Evolutionary conservation across 805 yeast species (phyloP).

Genomic region (Candida quercuum): DNA sequence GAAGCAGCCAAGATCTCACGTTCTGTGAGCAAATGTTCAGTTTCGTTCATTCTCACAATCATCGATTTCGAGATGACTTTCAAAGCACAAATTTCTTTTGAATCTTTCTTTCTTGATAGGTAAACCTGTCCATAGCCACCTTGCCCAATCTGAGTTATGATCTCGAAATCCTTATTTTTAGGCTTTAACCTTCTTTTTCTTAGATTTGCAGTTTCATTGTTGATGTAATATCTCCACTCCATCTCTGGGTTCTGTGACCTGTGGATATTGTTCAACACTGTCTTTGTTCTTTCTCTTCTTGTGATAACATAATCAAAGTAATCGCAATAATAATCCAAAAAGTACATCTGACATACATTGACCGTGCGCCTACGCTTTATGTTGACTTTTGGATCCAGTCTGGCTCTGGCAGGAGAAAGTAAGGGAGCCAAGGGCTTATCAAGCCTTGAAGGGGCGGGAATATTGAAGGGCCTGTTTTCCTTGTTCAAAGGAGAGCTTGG

Average conservation of each 20-base stretch:
- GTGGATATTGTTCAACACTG: conserved; percentile 55
- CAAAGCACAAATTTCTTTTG: conserved; percentile 91
- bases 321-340: conserved; percentile 93
- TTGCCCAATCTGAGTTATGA: conserved; percentile 97
- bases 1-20: conserved; percentile 96
- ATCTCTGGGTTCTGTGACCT: conserved; percentile 28
- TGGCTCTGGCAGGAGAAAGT: conserved; percentile 10
- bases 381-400: conserved; percentile 11
- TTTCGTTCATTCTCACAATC: conserved; percentile 85
- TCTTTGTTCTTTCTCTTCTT: conserved; percentile 74
- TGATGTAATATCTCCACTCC: conserved; percentile 75
- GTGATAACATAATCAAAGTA: conserved; percentile 87
- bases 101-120: conserved; percentile 88
- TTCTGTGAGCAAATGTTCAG: conserved; percentile 92
- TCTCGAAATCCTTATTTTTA: conserved; percentile 90
- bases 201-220: conserved; percentile 77
- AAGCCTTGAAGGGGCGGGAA: conserved; percentile 23
- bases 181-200: conserved; percentile 90
- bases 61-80: conserved; percentile 86
- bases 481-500: conserved; percentile 36
- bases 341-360: conserved; percentile 89
- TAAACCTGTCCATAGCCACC: conserved; percentile 99
- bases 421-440: conserved; percentile 6
- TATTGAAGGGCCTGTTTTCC: conserved; percentile 31
- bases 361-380: conserved; percentile 75